These are phyloP conservation scores for Cladophialophora exuberans DNA, from an alignment of 2,329 filamentous ascomycete species.

Conservation along the genomic window DNA sequence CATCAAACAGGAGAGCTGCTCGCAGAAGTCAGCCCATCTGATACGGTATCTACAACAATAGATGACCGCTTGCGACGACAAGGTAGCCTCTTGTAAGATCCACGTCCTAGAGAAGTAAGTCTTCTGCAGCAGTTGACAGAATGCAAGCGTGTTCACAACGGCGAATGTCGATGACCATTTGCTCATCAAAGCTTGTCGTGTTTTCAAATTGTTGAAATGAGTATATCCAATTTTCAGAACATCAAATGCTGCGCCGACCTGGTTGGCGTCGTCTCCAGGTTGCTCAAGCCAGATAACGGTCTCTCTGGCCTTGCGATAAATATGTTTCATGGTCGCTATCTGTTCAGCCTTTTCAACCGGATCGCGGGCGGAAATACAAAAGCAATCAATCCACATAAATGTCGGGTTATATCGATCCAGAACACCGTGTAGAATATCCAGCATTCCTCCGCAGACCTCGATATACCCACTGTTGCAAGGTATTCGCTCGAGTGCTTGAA, in stretches of 20 bases:
- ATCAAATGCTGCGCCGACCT: background rate
- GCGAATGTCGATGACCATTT: background rate
- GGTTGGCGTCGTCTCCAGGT: background rate
- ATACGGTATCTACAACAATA: background rate
- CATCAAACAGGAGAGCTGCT: background rate
- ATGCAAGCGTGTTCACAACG: background rate
- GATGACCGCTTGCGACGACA: background rate
- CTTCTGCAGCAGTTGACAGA: background rate
- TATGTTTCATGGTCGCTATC: background rate
- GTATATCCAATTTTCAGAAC: background rate
- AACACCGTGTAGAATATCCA: background rate
- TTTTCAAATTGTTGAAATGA: background rate
- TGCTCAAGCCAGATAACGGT: background rate
- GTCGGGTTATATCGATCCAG: background rate
- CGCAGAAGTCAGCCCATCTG: constrained; percentile 2
- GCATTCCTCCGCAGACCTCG: background rate
- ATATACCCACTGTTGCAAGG: background rate
- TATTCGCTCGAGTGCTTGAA: background rate
- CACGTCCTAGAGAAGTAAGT: background rate
- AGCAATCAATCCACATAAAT: background rate
- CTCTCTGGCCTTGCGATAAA: background rate
- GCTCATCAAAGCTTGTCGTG: background rate
- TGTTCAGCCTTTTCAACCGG: background rate
- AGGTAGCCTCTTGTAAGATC: background rate
- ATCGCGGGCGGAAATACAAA: background rate